Evolutionary conservation across 345 rosid genomes (phyloP), one percentile per base, ranked within the genome.

Genomic region (Melaleuca alternifolia): DNA sequence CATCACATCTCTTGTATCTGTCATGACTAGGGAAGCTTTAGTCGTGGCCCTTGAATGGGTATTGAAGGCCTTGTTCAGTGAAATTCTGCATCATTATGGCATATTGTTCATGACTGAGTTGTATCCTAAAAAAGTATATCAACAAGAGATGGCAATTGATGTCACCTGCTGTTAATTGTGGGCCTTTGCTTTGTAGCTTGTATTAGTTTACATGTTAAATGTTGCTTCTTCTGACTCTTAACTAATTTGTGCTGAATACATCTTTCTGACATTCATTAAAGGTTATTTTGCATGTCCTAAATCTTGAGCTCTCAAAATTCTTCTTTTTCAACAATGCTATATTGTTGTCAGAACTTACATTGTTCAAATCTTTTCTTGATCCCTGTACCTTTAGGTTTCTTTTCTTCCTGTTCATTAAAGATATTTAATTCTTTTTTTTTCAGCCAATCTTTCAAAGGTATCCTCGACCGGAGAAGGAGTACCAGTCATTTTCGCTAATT

Each of bases 391-490:
- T 53, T 33, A 83, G 52, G 44, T 30, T 82, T 24, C 33, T 56
- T 71, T 12, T 84, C 77, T 79, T 85, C 37, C 82, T 86, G 41
- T 82, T 9, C 86, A 84, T 92, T 92, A 88, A 93, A 89, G 86
- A 85, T 76, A 75, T 28, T 41, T 14, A 61, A 77, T 59, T 86
- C 28, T 24, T 86, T 59, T 88, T 88, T 75, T 88, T 91, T 89
- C 96, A 96, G 99, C 98, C 97, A 85, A 97, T 96, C 87, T 97
- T 97, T 91, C 99, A 96, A 91, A 93, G 99, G 91, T 92, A 95
- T 92, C 99, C 98, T 61, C 96, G 99, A 41, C 99, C 99, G 15
- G 99, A 97, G 93, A 97, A 97, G 94, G 99, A 97, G 90, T 97
- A 96, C 87, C 99, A 97, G 91, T 97, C 99, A 18, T 96, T 97